Evolutionary conservation across 148 eudicot genomes (phyloP).

Genomic region (Camellia lanceoleosa): DNA sequence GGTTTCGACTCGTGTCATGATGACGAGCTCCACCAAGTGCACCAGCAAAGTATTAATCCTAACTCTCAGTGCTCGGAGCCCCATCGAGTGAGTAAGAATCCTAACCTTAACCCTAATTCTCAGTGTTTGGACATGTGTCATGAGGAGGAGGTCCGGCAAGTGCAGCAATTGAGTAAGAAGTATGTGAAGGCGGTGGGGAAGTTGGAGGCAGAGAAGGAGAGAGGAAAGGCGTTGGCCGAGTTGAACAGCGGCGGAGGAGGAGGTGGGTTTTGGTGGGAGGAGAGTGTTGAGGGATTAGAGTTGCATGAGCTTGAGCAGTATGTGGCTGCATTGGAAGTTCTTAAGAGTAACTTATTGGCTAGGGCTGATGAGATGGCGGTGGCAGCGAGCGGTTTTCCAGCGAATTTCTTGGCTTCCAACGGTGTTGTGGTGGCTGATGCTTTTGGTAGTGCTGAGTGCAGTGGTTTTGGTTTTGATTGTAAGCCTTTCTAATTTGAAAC

Average conservation of each 20-base stretch:
- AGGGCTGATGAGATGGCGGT: neutral
- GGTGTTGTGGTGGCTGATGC: neutral
- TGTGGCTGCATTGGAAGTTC: neutral
- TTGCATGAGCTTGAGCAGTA: neutral
- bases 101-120: no score
- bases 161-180: neutral
- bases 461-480: no score
- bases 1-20: no score
- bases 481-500: no score
- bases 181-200: neutral
- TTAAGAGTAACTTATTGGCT: neutral
- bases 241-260: no score
- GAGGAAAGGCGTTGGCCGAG: neutral
- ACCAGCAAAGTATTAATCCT: no score
- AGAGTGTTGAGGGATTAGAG: neutral
- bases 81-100: no score
- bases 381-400: neutral
- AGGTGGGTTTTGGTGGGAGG: neutral
- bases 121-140: no score
- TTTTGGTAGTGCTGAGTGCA: neutral
- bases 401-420: neutral
- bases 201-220: neutral
- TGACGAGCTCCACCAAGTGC: no score
- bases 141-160: no score
- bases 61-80: no score